A percentile compares a stretch with the other conserved stretches of the same genome.
phyloP scores from a whole-genome alignment of 1,284 basidiomycete genomes.

The Tylopilus orsonianus region DNA sequence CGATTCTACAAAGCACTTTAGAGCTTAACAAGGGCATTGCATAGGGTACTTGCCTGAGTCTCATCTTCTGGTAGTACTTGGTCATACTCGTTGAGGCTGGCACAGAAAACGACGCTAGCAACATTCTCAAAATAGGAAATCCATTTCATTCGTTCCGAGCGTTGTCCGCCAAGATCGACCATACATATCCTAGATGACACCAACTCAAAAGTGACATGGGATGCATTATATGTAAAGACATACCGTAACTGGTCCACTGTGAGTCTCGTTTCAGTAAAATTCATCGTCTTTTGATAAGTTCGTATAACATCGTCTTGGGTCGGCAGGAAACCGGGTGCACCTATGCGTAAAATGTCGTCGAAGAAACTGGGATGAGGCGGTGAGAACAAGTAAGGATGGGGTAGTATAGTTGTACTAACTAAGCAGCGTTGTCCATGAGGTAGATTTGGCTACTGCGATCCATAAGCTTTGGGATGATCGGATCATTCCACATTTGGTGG shows the following conservation, averaged over 20 bases:
- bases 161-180: conserved; percentile 93
- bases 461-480: conserved; percentile 84
- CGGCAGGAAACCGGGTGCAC: conserved; percentile 77
- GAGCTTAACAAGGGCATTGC: conserved; percentile 12
- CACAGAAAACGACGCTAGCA: conserved; percentile 94
- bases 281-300: conserved; percentile 89
- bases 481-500: conserved; percentile 87
- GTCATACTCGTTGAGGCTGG: conserved; percentile 92
- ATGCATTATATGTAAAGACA: conserved; percentile 52
- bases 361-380: conserved; percentile 69
- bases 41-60: conserved; percentile 59
- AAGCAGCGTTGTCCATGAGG: conserved; percentile 93
- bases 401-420: conserved; percentile 55
- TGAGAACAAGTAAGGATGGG: conserved; percentile 3
- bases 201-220: conserved; percentile 26
- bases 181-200: conserved; percentile 73
- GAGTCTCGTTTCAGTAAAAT: conserved; percentile 90
- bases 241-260: conserved; percentile 69
- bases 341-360: conserved; percentile 80
- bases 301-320: conserved; percentile 88
- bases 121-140: conserved; percentile 94
- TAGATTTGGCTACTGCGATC: conserved; percentile 91
- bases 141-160: conserved; percentile 95
- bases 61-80: conserved; percentile 82
- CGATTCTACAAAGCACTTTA: conserved; percentile 64